Conservation (phyloP, 371 early-diverging fungal genomes). For the Mucor lusitanicus region DNA sequence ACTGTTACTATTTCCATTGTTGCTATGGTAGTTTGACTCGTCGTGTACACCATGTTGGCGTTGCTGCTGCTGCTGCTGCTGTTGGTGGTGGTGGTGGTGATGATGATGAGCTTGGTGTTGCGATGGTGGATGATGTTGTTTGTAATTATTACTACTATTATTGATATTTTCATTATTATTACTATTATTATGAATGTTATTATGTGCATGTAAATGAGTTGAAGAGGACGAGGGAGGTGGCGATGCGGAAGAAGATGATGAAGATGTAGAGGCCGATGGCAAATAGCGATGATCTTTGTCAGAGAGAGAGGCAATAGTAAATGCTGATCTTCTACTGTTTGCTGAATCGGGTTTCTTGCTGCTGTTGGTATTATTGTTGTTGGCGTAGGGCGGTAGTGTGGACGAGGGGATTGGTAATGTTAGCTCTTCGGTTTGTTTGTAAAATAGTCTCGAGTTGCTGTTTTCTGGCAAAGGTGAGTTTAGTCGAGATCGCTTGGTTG, state of each 20-base stretch:
- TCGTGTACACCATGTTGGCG: not conserved
- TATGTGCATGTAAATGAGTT: not conserved
- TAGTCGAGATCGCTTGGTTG: not conserved
- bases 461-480: not conserved
- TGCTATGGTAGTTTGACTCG: not conserved
- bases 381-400: not conserved
- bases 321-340: slow-evolving; percentile 20
- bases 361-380: not conserved
- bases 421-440: not conserved
- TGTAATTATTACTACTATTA: not conserved
- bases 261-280: slow-evolving; percentile 6
- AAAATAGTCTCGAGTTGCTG: not conserved
- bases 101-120: not conserved
- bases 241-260: slow-evolving; percentile 9
- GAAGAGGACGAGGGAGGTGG: slow-evolving; percentile 1
- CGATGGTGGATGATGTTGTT: not conserved
- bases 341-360: not conserved
- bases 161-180: slow-evolving; percentile 1
- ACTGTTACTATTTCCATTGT: not conserved
- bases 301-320: slow-evolving; percentile 14
- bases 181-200: not conserved
- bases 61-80: not conserved
- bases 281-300: slow-evolving; percentile 12
- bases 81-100: not conserved
- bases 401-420: not conserved